phyloP scores from a whole-genome alignment of 169 alveolate genomes.

The Plasmodium gonderi region DNA sequence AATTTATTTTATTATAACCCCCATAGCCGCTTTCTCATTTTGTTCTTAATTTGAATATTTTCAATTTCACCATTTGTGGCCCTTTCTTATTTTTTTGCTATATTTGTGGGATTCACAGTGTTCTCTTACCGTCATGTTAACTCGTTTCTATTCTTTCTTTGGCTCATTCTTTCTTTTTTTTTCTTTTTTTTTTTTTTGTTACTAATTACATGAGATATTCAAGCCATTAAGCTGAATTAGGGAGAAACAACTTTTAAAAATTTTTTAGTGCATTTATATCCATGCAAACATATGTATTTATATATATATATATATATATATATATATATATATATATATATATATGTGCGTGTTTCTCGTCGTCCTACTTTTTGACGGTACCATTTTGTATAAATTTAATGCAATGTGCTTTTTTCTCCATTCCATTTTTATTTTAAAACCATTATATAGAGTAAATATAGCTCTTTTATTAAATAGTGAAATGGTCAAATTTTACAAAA shows the following conservation, averaged over 20 bases:
- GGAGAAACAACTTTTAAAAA: background rate
- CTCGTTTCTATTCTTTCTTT: background rate
- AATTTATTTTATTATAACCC: background rate
- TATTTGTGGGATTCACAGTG: background rate
- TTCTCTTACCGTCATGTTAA: background rate
- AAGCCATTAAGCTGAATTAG: background rate
- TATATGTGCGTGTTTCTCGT: background rate
- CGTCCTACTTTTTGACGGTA: background rate
- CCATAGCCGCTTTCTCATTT: background rate
- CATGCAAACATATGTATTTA: background rate
- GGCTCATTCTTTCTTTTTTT: background rate
- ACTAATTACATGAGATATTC: background rate
- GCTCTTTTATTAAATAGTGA: background rate
- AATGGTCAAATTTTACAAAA: background rate
- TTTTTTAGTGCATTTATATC: background rate
- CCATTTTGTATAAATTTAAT: too few species aligned
- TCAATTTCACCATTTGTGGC: slow-evolving; percentile 20
- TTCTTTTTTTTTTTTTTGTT: background rate
- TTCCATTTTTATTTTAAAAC: background rate
- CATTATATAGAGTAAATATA: background rate
- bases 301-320: too few species aligned
- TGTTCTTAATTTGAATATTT: slow-evolving; percentile 22
- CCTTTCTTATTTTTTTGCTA: background rate
- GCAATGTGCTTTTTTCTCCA: background rate
- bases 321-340: background rate